Conservation (phyloP, 78 protist genomes). For the Speleostelium caveatum region DNA sequence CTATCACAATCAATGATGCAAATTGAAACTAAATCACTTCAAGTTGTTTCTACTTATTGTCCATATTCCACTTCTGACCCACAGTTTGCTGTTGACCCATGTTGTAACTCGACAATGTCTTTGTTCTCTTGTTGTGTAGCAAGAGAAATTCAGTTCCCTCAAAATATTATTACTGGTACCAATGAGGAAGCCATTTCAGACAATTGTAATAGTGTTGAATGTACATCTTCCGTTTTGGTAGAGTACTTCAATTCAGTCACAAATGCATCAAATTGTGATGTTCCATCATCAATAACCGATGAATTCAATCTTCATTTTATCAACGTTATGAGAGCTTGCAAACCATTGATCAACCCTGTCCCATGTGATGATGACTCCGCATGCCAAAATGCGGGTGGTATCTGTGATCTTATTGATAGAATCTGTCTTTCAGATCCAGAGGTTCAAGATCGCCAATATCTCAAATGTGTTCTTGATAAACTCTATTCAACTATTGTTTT, state of each 20-base stretch:
- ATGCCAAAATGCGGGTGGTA: not conserved
- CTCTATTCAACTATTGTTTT: not conserved
- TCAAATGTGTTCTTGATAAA: constrained; percentile 1
- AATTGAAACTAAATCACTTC: not conserved
- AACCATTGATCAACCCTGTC: not conserved
- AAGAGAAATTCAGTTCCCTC: not conserved
- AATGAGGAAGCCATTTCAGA: not conserved
- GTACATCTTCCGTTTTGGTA: constrained; percentile 44
- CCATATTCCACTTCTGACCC: constrained; percentile 19
- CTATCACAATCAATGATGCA: constrained; percentile 5
- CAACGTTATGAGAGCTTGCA: constrained; percentile 3
- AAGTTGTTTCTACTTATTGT: constrained; percentile 11
- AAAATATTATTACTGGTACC: constrained; percentile 5
- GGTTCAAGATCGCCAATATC: not conserved
- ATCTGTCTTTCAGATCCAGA: not conserved
- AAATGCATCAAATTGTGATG: constrained; percentile 26
- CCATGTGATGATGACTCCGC: not conserved
- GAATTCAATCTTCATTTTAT: constrained; percentile 1
- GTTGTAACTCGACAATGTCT: constrained; percentile 28
- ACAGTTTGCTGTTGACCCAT: constrained; percentile 39
- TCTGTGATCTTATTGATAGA: not conserved
- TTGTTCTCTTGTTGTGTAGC: constrained; percentile 63
- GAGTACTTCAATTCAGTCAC: constrained; percentile 24
- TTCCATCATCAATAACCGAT: not conserved
- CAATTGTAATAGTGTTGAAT: constrained; percentile 15